Base-by-base conservation (phyloP, 352 stramenopile genomes). In the Phytophthora vignae region DNA sequence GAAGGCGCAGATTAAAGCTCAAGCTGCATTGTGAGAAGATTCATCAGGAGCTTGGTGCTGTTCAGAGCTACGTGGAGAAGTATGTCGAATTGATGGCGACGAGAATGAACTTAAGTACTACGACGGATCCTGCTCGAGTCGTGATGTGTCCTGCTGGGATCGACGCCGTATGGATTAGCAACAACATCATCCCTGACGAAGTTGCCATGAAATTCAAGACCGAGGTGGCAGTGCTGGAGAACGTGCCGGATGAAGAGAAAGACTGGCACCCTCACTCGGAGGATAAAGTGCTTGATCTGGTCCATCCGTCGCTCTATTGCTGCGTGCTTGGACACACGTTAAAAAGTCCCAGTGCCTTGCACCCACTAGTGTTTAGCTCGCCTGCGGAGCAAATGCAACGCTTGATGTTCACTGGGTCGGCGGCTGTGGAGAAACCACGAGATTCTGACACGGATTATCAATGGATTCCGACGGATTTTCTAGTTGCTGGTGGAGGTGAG, bases 301-400 rank as follows among this genome's bases (percentile, higher is more conserved):
- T 93, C 10, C 78, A 91, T 63, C 83, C 84, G 22, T 92, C 86
- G 36, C 60, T 92, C 1, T 91, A 81, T 52, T 93, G 86, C 54
- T 84, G 75, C 19, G 76, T 93, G 1, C 62, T 78, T 15, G 73
- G 79, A 36, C 36, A 77, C 8, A 90, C 82, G 0, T 61, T 64
- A 21, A 10, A 44, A 4, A 17, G 76, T 0, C 1, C 33, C 0
- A 52, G n/a, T 38, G 21, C 42, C 9, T 27, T 22, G 22, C 55
- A 59, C 12, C 22, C 11, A 6, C 17, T 21, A 6, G 44, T 36
- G 25, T 70, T 48, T 31, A 31, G 7, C 1, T 65, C 60, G 2
- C 25, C 60, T 9, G 46, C 55, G 1, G 67, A 85, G 22, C 73
- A 83, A 49, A 83, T 90, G 77, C 29, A 71, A 0, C 25, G 52